Evolutionary conservation across 2,329 filamentous ascomycete species (phyloP).

Genomic region (Aspergillus fischeri): DNA sequence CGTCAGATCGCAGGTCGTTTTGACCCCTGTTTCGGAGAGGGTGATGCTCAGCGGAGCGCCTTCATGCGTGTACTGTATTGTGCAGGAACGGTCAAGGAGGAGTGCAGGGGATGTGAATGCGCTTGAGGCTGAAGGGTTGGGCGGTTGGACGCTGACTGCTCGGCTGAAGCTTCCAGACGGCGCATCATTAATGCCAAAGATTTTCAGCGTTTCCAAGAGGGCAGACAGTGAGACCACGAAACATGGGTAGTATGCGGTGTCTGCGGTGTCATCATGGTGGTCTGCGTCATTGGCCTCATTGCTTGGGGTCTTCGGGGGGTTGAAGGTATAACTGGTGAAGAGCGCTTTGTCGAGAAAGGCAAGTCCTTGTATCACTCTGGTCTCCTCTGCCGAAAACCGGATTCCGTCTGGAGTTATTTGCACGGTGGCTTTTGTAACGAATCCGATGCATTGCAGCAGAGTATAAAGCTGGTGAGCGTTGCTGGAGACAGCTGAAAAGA

Average conservation of each 20-base stretch:
- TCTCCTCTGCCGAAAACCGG: constrained; percentile 82
- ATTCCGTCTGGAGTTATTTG: constrained; percentile 83
- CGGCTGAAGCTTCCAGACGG: constrained; percentile 32
- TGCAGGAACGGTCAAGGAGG: constrained; percentile 80
- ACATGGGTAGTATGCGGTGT: constrained; percentile 50
- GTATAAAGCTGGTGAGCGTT: constrained; percentile 59
- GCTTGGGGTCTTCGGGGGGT: constrained; percentile 36
- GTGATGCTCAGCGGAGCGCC: constrained; percentile 80
- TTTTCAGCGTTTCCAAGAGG: constrained; percentile 89
- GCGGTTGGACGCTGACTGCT: constrained; percentile 28
- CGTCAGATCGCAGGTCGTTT: constrained; percentile 82
- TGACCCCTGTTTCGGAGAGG: constrained; percentile 79
- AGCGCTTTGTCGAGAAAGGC: constrained; percentile 84
- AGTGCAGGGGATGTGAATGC: constrained; percentile 81
- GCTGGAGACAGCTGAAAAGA: constrained; percentile 59
- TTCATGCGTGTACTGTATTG: constrained; percentile 68
- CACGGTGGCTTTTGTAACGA: constrained; percentile 56
- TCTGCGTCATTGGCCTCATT: constrained; percentile 18
- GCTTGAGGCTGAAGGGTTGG: constrained; percentile 49
- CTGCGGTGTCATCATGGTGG: constrained; percentile 37
- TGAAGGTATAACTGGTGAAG: constrained; percentile 80
- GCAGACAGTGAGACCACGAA: constrained; percentile 87
- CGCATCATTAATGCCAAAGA: constrained; percentile 74
- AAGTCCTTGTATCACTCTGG: constrained; percentile 83
- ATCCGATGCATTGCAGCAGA: constrained; percentile 60